phyloP scores from a whole-genome alignment of 129 eudicot genomes.

The Calendula officinalis region DNA sequence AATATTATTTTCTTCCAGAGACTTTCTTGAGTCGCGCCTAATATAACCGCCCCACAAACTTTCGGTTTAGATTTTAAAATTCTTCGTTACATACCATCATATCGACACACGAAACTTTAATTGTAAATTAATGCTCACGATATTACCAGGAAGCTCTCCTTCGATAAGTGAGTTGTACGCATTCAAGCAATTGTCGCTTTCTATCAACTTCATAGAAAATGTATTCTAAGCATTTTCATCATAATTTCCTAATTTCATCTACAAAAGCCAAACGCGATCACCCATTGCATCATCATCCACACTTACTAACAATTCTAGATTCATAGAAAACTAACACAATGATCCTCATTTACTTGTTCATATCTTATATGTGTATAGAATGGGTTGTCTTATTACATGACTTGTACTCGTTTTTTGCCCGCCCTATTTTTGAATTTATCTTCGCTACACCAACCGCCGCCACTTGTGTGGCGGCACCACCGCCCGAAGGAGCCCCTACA shows the following conservation, averaged over 20 bases:
- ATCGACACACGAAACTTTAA: neutral
- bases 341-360: slow-evolving; percentile 25
- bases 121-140: slow-evolving; percentile 10
- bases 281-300: neutral
- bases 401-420: slow-evolving; percentile 22
- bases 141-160: slow-evolving; percentile 40
- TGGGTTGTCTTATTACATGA: slow-evolving; percentile 36
- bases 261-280: slow-evolving; percentile 19
- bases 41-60: neutral
- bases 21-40: too few relatives aligned
- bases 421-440: slow-evolving; percentile 29
- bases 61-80: neutral
- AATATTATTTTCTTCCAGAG: too few relatives aligned
- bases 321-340: slow-evolving; percentile 28
- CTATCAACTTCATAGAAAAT: slow-evolving; percentile 12
- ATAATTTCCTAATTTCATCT: neutral
- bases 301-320: slow-evolving; percentile 8
- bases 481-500: slow-evolving; percentile 6
- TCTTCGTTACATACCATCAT: neutral
- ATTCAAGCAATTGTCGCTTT: slow-evolving; percentile 9
- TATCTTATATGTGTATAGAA: slow-evolving; percentile 17
- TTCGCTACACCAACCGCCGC: slow-evolving; percentile 14
- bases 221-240: slow-evolving; percentile 16
- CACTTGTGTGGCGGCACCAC: slow-evolving; percentile 20
- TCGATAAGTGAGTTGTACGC: neutral